A percentile compares a stretch with the other conserved stretches of the same genome.
Conservation (phyloP, 1,284 basidiomycete species). For the Ganoderma resinaceum region DNA sequence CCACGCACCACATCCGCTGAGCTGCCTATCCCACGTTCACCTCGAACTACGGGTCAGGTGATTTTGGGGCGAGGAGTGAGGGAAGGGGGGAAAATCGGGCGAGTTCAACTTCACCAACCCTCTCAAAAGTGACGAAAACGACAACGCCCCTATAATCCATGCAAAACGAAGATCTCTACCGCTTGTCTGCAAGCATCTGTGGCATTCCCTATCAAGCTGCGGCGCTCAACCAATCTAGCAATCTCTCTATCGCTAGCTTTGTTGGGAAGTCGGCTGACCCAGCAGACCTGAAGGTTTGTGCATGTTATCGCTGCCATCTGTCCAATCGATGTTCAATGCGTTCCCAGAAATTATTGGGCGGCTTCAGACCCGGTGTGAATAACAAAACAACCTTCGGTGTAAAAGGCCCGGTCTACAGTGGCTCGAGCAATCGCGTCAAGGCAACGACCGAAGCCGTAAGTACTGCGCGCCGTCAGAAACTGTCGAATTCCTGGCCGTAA, state of each 20-base stretch:
- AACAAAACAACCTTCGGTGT: slow-evolving; percentile 18
- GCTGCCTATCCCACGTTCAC: too few relatives aligned
- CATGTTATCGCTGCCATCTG: not conserved
- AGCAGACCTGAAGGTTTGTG: slow-evolving; percentile 50
- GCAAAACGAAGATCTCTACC: slow-evolving; percentile 50
- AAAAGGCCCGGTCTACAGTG: slow-evolving; percentile 25
- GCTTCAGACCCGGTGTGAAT: slow-evolving; percentile 37
- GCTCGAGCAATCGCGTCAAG: slow-evolving; percentile 42
- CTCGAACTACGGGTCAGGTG: too few relatives aligned
- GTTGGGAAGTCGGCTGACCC: slow-evolving; percentile 57
- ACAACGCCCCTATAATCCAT: slow-evolving; percentile 45
- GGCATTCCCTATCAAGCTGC: too few relatives aligned
- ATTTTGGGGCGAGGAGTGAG: too few relatives aligned
- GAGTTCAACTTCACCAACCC: not conserved
- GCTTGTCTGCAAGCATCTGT: slow-evolving; percentile 60
- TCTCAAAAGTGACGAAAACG: not conserved
- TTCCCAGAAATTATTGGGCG: slow-evolving; percentile 53
- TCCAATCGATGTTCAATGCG: slow-evolving; percentile 38
- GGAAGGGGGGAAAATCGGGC: too few relatives aligned
- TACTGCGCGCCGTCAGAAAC: slow-evolving; percentile 47
- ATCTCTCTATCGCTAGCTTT: slow-evolving; percentile 64
- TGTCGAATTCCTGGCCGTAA: not conserved
- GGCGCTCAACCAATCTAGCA: too few relatives aligned
- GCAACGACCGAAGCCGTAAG: slow-evolving; percentile 26
- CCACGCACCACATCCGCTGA: too few relatives aligned